phyloP scores from a whole-genome alignment of 2,329 filamentous ascomycete genomes.

The Aspergillus hiratsukae region DNA sequence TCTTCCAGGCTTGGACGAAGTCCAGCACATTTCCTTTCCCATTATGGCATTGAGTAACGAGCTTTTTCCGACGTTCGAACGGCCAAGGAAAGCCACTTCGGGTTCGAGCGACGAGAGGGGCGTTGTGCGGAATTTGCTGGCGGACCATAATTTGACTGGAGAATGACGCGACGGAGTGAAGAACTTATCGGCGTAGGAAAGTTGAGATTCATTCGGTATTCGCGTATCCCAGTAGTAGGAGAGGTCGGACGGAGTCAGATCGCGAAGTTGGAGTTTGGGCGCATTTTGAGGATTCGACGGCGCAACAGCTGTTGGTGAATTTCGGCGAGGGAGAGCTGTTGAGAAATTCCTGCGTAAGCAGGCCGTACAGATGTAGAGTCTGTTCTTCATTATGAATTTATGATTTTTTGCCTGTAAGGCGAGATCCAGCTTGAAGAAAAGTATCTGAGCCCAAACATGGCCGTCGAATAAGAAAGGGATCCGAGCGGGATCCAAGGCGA shows the following conservation, averaged over 20 bases:
- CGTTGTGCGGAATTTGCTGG: constrained; percentile 57
- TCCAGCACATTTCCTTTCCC: constrained; percentile 48
- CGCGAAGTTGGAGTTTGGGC: constrained; percentile 25
- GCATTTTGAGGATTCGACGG: constrained; percentile 11
- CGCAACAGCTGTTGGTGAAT: constrained; percentile 10
- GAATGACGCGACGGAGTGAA: constrained; percentile 44
- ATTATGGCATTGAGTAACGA: constrained; percentile 63
- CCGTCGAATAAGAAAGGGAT: constrained; percentile 9
- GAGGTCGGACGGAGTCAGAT: constrained; percentile 29
- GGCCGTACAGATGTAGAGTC: constrained; percentile 5
- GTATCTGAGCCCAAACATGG: neutral
- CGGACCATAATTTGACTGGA: constrained; percentile 56
- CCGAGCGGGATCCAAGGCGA: constrained; percentile 5
- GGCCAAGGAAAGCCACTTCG: constrained; percentile 63
- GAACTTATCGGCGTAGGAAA: constrained; percentile 43
- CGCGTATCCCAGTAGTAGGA: constrained; percentile 51
- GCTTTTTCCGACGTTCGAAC: constrained; percentile 68
- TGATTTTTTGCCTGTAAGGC: neutral
- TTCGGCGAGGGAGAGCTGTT: constrained; percentile 2
- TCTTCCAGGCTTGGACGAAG: constrained; percentile 56
- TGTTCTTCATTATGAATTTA: constrained; percentile 2
- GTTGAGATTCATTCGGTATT: constrained; percentile 41
- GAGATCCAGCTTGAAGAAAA: neutral
- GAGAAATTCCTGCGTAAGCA: constrained; percentile 5
- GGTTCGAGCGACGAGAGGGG: constrained; percentile 50